These are phyloP conservation scores for Thermothielavioides terrestris DNA, from an alignment of 495 filamentous ascomycete genomes.

Conservation along the genomic window DNA sequence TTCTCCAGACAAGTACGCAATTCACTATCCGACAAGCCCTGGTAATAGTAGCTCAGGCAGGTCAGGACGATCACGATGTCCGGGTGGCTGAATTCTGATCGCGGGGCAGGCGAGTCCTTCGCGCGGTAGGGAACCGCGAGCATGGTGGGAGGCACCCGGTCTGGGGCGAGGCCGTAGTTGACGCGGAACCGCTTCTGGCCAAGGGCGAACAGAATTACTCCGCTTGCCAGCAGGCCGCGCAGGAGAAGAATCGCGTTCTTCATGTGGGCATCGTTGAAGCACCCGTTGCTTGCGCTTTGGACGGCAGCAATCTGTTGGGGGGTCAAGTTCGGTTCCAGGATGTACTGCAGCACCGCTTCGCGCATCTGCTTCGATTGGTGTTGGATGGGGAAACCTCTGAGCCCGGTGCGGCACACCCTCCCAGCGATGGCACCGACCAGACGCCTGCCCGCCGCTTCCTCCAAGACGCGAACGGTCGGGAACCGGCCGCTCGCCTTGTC, in stretches of 20 bases:
- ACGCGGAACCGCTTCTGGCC: slow-evolving; percentile 57
- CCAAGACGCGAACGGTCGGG: slow-evolving; percentile 39
- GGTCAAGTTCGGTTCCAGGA: slow-evolving; percentile 25
- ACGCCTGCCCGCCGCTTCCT: slow-evolving; percentile 22
- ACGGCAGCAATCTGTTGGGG: slow-evolving; percentile 28
- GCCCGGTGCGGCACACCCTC: slow-evolving; percentile 31
- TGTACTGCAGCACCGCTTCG: slow-evolving; percentile 36
- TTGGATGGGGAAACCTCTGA: slow-evolving; percentile 33
- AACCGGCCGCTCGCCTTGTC: slow-evolving; percentile 20
- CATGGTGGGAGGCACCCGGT: slow-evolving; percentile 33
- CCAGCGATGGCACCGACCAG: slow-evolving; percentile 26
- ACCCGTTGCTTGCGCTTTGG: slow-evolving; percentile 21
- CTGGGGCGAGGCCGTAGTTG: slow-evolving; percentile 52
- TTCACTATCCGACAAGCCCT: slow-evolving; percentile 48
- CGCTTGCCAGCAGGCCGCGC: slow-evolving; percentile 50
- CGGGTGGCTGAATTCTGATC: slow-evolving; percentile 67
- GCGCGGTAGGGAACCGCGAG: slow-evolving; percentile 66
- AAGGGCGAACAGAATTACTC: slow-evolving; percentile 48
- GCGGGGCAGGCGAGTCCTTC: slow-evolving; percentile 54
- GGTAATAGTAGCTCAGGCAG: slow-evolving; percentile 60
- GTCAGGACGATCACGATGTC: slow-evolving; percentile 64
- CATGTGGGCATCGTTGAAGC: slow-evolving; percentile 28
- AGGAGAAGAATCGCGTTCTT: slow-evolving; percentile 45
- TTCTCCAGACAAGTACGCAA: slow-evolving; percentile 41
- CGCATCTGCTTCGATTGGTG: slow-evolving; percentile 30